Evolutionary conservation across 1,139 yeast genomes (phyloP), one percentile per base, ranked within the genome.

Genomic region (Protomyces pachydermus): DNA sequence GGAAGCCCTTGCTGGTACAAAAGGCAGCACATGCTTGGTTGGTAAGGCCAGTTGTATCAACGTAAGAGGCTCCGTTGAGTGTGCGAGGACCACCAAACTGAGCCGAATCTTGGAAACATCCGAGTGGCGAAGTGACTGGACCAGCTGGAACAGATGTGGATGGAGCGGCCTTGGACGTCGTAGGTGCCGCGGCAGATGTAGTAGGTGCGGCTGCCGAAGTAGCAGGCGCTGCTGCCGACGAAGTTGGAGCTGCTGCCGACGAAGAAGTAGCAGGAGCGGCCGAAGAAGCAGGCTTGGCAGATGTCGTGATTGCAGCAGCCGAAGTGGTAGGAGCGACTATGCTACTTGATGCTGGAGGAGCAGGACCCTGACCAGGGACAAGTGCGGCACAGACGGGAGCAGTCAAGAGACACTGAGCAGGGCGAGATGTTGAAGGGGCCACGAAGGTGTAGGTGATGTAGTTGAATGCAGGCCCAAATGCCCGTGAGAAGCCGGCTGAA

Each of bases 1-100:
- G 52, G 56, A 52, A 51, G 18, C 37, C 37, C 34, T 60, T 51
- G 3, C 50, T 10, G 3, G 63, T 34, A 18, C 63, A 60, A 37
- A 52, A 60, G 14, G 52, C 25, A 14, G 57, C 32, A 38, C 63
- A 60, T n/a, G 52, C 20, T 28, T 60, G 56, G 14, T 42, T 42
- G 12, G 63, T 60, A 56, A 60, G 39, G 53, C 57, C 48, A 10
- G 39, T 53, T 10, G 57, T 18, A 18, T 53, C 56, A 25, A 46
- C 35, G 45, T 52, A 52, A 3, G 52, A 39, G 12, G 63, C 37
- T 4, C 63, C 63, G 5, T 28, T 60, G 18, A 60, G 53, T n/a
- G 63, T 53, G 18, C 63, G 63, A 42, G 56, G 32, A 38, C 18
- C 42, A 16, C 42, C 20, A 35, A 42, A 38, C 6, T 38, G 42